A percentile compares a stretch with the other conserved stretches of the same genome.
Conservation (phyloP, 306 rosid species). For the Quillaja saponaria region DNA sequence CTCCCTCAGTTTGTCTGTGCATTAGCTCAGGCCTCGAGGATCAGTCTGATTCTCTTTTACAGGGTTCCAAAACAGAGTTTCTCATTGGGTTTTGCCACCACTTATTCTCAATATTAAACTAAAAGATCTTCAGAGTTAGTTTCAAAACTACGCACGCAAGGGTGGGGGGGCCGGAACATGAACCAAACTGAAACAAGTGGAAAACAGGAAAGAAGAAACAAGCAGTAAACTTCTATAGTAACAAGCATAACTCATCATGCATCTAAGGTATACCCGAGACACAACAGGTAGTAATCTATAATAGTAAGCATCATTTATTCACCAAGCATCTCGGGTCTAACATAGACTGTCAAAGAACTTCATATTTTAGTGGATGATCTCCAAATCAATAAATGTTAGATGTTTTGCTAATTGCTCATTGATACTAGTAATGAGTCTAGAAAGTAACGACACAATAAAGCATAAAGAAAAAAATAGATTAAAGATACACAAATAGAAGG, state of each 20-base stretch:
- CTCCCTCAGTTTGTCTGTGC: too few species aligned
- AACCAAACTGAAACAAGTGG: constrained; percentile 4
- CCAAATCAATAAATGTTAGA: background rate
- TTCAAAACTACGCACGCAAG: background rate
- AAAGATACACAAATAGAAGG: background rate
- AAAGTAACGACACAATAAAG: constrained; percentile 1
- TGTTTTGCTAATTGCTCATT: background rate
- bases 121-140: too few species aligned
- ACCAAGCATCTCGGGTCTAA: constrained; percentile 6
- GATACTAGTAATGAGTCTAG: background rate
- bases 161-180: too few species aligned
- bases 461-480: background rate
- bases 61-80: constrained; percentile 3
- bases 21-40: too few species aligned
- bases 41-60: constrained; percentile 3
- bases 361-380: background rate
- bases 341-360: background rate
- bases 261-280: too few species aligned
- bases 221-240: background rate
- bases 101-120: too few species aligned
- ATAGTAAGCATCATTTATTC: too few species aligned
- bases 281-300: too few species aligned
- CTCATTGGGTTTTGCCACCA: background rate
- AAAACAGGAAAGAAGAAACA: constrained; percentile 14
- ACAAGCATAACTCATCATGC: background rate